Evolutionary conservation across 768 basidiomycete genomes (phyloP).

Genomic region (Russula ochroleuca): DNA sequence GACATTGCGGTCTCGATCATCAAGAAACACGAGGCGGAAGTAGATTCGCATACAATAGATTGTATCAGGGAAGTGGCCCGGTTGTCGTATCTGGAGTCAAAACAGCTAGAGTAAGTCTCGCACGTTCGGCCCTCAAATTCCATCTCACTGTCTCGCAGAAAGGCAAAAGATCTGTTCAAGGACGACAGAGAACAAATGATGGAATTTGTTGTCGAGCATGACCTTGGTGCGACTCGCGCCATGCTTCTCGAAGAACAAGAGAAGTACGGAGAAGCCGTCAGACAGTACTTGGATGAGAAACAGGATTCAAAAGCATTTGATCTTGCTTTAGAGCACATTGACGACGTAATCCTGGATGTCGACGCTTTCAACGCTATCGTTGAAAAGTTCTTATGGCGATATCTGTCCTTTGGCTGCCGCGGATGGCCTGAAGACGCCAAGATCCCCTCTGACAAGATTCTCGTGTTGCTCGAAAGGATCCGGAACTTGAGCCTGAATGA

Average conservation of each 20-base stretch:
- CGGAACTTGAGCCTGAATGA: not conserved
- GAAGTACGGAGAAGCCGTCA: constrained; percentile 47
- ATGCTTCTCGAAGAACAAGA: constrained; percentile 42
- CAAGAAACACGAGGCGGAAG: not conserved
- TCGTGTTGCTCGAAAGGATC: not conserved
- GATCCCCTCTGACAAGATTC: not conserved
- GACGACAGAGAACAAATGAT: constrained; percentile 49
- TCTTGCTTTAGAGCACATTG: constrained; percentile 39
- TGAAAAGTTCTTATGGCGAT: constrained; percentile 38
- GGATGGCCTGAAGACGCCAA: constrained; percentile 1
- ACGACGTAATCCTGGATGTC: constrained; percentile 28
- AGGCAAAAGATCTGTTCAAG: constrained; percentile 46
- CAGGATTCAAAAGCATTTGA: constrained; percentile 45
- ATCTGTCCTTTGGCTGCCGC: constrained; percentile 20
- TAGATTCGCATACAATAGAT: constrained; percentile 16
- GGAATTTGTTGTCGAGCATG: constrained; percentile 53
- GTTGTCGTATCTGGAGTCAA: constrained; percentile 9
- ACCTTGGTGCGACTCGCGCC: constrained; percentile 48
- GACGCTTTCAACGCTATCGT: constrained; percentile 33
- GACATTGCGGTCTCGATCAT: constrained; percentile 10
- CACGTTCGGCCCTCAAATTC: not conserved
- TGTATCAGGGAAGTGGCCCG: constrained; percentile 15
- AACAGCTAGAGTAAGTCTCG: constrained; percentile 15
- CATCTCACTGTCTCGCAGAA: constrained; percentile 35
- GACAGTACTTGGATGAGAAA: constrained; percentile 47